phyloP scores from a whole-genome alignment of 2,329 filamentous ascomycete genomes.

The Monilinia polystroma region DNA sequence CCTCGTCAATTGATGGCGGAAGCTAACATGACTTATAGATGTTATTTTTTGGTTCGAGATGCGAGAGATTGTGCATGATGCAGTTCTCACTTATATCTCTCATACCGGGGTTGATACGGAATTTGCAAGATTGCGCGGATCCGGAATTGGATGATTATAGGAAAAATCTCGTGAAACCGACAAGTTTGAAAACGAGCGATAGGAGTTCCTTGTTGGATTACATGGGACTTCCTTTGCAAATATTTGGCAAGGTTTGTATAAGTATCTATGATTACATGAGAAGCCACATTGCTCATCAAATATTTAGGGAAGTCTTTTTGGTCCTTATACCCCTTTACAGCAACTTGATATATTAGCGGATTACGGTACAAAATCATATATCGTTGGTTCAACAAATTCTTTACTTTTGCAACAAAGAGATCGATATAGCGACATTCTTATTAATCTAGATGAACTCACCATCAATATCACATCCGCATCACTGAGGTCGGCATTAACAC shows the following conservation, averaged over 20 bases:
- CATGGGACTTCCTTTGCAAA: conserved; percentile 90
- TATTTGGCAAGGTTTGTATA: conserved; percentile 76
- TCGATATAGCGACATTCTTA: conserved; percentile 91
- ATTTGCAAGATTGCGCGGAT: conserved; percentile 91
- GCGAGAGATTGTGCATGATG: conserved; percentile 95
- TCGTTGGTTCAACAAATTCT: conserved; percentile 96
- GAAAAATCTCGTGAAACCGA: conserved; percentile 70
- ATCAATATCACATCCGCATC: conserved; percentile 82
- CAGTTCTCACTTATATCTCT: conserved; percentile 95
- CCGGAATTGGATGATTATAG: conserved; percentile 87
- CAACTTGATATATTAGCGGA: conserved; percentile 93
- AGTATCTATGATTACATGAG: no score
- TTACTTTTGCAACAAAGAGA: conserved; percentile 91
- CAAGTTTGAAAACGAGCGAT: conserved; percentile 87
- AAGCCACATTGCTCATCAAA: neutral
- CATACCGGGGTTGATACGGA: conserved; percentile 87
- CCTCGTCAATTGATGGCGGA: neutral
- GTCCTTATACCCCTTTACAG: conserved; percentile 93
- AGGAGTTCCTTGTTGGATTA: conserved; percentile 85
- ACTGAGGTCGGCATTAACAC: conserved; percentile 68
- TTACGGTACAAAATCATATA: conserved; percentile 92
- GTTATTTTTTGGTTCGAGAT: conserved; percentile 97
- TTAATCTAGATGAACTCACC: conserved; percentile 89
- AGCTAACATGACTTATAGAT: conserved; percentile 58
- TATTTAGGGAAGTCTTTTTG: conserved; percentile 80